phyloP scores from a whole-genome alignment of 352 stramenopile species.

The Globisporangium radiosum region DNA sequence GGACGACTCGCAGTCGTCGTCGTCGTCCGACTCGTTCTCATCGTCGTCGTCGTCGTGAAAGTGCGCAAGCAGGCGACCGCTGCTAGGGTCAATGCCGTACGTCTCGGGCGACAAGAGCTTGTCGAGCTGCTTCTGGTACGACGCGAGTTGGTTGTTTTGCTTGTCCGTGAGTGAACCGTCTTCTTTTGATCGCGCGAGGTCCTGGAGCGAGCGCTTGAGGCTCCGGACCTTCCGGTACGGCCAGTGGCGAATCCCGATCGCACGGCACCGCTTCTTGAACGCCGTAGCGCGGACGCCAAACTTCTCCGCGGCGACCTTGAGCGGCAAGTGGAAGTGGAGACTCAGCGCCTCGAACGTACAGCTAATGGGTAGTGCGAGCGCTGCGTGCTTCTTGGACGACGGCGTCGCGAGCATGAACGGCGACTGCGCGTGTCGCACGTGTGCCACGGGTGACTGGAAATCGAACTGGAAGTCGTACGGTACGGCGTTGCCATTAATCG shows the following conservation, averaged over 20 bases:
- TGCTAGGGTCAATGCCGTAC: slow-evolving; percentile 24
- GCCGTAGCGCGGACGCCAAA: slow-evolving; percentile 66
- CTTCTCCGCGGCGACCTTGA: slow-evolving; percentile 66
- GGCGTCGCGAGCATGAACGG: slow-evolving; percentile 16
- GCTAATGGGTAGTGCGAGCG: slow-evolving; percentile 21
- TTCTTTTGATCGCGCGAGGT: slow-evolving; percentile 53
- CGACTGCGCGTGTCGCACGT: slow-evolving; percentile 28
- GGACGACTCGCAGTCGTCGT: slow-evolving; percentile 8
- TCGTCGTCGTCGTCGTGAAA: slow-evolving; percentile 11
- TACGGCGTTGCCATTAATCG: neutral
- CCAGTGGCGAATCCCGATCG: slow-evolving; percentile 70
- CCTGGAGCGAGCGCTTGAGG: slow-evolving; percentile 57
- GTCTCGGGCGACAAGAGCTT: slow-evolving; percentile 60
- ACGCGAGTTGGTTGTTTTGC: slow-evolving; percentile 47
- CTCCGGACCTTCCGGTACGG: slow-evolving; percentile 68
- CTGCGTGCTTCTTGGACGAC: slow-evolving; percentile 11
- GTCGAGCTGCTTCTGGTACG: slow-evolving; percentile 59
- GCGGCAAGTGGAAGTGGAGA: slow-evolving; percentile 52
- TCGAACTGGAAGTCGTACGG: slow-evolving; percentile 21
- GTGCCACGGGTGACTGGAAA: slow-evolving; percentile 38
- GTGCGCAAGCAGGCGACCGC: slow-evolving; percentile 6
- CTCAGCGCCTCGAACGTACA: slow-evolving; percentile 28
- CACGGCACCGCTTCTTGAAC: slow-evolving; percentile 71
- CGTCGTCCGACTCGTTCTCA: slow-evolving; percentile 6
- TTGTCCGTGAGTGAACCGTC: slow-evolving; percentile 55